Conservation (phyloP, 805 yeast species). For the Blastobotrys muscicola region DNA sequence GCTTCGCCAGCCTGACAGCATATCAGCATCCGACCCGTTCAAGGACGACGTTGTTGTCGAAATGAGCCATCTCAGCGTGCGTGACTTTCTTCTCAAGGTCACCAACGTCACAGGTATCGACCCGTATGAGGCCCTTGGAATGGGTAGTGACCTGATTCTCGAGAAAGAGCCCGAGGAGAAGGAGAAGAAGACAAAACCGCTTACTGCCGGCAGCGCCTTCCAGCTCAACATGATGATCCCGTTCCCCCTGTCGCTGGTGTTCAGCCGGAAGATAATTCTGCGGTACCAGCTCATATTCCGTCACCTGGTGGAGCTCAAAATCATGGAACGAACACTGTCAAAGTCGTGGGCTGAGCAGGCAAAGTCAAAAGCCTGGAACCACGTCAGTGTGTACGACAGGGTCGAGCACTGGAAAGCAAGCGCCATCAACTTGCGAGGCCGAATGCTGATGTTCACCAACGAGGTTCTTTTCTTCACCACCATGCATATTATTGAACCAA, state of each 20-base stretch:
- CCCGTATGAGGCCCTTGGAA: conserved; percentile 16
- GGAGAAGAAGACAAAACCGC: conserved; percentile 12
- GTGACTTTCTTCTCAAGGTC: conserved; percentile 29
- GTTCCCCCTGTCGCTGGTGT: conserved; percentile 73
- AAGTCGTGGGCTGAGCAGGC: conserved; percentile 65
- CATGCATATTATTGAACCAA: conserved; percentile 48
- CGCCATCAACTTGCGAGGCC: conserved; percentile 29
- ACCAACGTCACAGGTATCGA: conserved; percentile 28
- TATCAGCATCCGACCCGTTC: conserved; percentile 28
- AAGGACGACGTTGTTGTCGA: conserved; percentile 28
- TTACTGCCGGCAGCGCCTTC: conserved; percentile 27
- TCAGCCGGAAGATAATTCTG: conserved; percentile 58
- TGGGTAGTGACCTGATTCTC: conserved; percentile 9
- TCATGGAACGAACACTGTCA: conserved; percentile 49
- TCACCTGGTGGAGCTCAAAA: conserved; percentile 53
- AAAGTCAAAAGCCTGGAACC: conserved; percentile 58
- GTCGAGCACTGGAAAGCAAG: conserved; percentile 39
- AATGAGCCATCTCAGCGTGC: conserved; percentile 24
- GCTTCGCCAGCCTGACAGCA: conserved; percentile 31
- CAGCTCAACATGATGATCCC: conserved; percentile 45
- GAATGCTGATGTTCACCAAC: conserved; percentile 48
- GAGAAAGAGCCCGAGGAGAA: conserved; percentile 13
- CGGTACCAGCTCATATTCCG: conserved; percentile 78
- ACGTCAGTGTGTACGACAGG: conserved; percentile 33
- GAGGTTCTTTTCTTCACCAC: conserved; percentile 48